Percentiles rank a stretch among this genome's conserved stretches.
phyloP scores from a whole-genome alignment of 768 basidiomycete genomes.

The Pleurotus djamor region DNA sequence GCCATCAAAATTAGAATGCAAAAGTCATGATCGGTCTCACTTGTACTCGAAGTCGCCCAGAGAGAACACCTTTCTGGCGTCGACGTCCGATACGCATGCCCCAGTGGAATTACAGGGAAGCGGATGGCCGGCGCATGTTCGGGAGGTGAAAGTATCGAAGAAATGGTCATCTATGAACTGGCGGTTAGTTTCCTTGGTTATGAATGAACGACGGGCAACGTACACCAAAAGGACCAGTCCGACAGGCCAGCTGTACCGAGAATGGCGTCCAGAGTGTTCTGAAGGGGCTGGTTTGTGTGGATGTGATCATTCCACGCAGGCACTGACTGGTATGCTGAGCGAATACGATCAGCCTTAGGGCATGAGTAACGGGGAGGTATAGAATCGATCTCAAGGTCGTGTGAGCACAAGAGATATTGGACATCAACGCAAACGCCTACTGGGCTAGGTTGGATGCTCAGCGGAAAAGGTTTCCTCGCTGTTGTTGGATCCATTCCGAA shows the following conservation, averaged over 20 bases:
- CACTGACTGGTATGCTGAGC: constrained; percentile 13
- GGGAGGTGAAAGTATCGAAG: constrained; percentile 13
- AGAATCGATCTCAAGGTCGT: constrained; percentile 11
- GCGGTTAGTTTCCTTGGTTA: neutral
- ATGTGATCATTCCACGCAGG: constrained; percentile 14
- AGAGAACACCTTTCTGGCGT: constrained; percentile 10
- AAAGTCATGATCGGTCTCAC: neutral
- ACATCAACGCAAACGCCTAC: neutral
- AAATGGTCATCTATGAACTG: constrained; percentile 12
- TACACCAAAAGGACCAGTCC: constrained; percentile 14
- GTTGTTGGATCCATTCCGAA: constrained; percentile 12
- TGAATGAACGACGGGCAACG: neutral
- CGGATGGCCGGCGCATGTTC: constrained; percentile 13
- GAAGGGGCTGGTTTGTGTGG: constrained; percentile 8
- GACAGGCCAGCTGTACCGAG: constrained; percentile 11
- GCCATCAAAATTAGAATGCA: neutral
- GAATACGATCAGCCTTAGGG: constrained; percentile 12
- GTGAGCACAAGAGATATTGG: neutral
- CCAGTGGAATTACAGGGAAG: constrained; percentile 14
- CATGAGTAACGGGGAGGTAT: constrained; percentile 13
- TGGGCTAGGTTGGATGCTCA: constrained; percentile 7
- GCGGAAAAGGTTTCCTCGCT: constrained; percentile 3
- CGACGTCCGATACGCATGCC: constrained; percentile 11
- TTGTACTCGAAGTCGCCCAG: constrained; percentile 16
- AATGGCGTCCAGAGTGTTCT: constrained; percentile 9